Base-by-base conservation (phyloP, 129 eudicot species). In the Flaveria ramosissima region DNA sequence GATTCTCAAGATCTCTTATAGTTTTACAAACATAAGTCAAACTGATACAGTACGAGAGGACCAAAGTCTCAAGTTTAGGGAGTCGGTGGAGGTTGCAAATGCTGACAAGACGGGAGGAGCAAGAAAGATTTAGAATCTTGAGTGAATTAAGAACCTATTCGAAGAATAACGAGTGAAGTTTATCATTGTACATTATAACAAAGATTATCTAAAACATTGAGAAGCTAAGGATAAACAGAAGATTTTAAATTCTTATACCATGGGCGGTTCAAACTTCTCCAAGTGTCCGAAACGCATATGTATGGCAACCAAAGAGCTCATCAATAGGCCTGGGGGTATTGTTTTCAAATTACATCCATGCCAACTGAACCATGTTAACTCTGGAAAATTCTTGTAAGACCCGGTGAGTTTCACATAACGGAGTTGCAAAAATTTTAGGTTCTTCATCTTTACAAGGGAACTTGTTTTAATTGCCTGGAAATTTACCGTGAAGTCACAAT, bases 1-100 rank as follows among this genome's bases (percentile, higher is more conserved):
- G 75, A 17, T 63, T 46, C 53, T 77, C 56, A 4, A 77, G 61
- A 21, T 21, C 21, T 51, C 70, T 65, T 20, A 82, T 82, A 21
- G 85, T 71, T 51, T 72, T 78, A 68, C 70, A 42, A 55, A 83
- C 26, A 50, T 75, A 6, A 70, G 68, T 70, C 60, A 81, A 48
- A 23, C 56, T 70, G 16, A 4, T 30, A 24, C 77, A 81, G 10
- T 27, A 14, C 17, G 27, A 17, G 4, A 81, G 66, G 0, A 21
- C n/a, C 73, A 81, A 21, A 16, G 12, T 39, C 71, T 70, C 64
- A 70, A 78, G 79, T 52, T 74, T 73, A 68, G 81, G 78, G 23
- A 79, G 65, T 51, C 62, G 64, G 62, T 16, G 26, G 9, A 71
- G n/a, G 27, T 5, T n/a, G 76, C 15, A 16, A n/a, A 71, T 71